A percentile compares a stretch with the other conserved stretches of the same genome.
Conservation (phyloP, 2,329 filamentous ascomycete species). For the Lecanicillium sp. region DNA sequence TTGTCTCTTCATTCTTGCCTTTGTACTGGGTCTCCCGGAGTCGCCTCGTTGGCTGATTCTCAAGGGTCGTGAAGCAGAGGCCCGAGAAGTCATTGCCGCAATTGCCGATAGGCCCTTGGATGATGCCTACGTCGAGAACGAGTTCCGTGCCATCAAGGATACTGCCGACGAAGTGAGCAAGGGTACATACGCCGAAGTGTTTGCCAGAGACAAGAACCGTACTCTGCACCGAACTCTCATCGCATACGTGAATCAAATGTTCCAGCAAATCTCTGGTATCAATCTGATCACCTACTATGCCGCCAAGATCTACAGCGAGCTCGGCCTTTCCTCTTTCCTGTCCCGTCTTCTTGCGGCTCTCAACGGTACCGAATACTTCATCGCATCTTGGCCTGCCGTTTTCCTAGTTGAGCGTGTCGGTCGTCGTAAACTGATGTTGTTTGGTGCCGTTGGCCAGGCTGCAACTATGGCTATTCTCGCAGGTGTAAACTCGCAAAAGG, state of each 20-base stretch:
- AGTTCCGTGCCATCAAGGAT: slow-evolving; percentile 53
- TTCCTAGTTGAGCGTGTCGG: slow-evolving; percentile 59
- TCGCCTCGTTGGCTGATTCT: slow-evolving; percentile 40
- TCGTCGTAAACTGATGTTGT: slow-evolving; percentile 62
- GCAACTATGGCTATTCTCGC: slow-evolving; percentile 55
- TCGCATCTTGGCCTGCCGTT: slow-evolving; percentile 53
- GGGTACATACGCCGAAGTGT: slow-evolving; percentile 49
- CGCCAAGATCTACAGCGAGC: slow-evolving; percentile 47
- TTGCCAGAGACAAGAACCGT: slow-evolving; percentile 49
- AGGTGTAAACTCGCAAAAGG: slow-evolving; percentile 44
- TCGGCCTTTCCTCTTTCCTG: slow-evolving; percentile 44
- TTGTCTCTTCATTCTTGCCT: slow-evolving; percentile 46
- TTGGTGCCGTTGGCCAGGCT: slow-evolving; percentile 56
- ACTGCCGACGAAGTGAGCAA: slow-evolving; percentile 63
- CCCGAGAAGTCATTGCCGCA: slow-evolving; percentile 36
- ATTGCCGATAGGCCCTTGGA: slow-evolving; percentile 46
- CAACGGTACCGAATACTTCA: slow-evolving; percentile 42
- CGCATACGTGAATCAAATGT: slow-evolving; percentile 53
- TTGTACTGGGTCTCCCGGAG: slow-evolving; percentile 46
- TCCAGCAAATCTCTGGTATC: slow-evolving; percentile 57
- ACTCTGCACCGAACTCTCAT: slow-evolving; percentile 50
- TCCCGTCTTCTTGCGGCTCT: slow-evolving; percentile 47
- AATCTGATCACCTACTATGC: slow-evolving; percentile 58
- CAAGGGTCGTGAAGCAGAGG: slow-evolving; percentile 38
- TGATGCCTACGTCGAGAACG: slow-evolving; percentile 48